Evolutionary conservation across 169 alveolate species (phyloP), one percentile per base, ranked within the genome.

Genomic region (Babesia ovata): DNA sequence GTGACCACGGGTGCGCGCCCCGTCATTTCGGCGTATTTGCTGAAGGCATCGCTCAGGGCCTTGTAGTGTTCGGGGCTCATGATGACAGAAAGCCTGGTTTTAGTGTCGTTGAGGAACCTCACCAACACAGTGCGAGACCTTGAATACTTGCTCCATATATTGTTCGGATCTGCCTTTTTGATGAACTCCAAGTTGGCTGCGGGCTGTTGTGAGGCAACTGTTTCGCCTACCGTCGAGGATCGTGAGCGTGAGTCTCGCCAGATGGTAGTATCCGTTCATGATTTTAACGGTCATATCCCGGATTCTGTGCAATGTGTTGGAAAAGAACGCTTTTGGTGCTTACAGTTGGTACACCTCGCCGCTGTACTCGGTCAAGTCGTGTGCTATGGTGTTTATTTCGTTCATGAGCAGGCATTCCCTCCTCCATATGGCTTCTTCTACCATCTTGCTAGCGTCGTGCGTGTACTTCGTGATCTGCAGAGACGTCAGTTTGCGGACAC

Each of bases 371-470:
- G 71, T 63, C 36, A 62, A 10, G 53, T 73, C 67, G 54, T 33
- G 7, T 12, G 71, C 58, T 36, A 70, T 28, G 2, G 14, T 49
- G 42, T 81, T 70, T 19, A 81, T 19, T 54, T 81, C 88, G 29
- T 81, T 81, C 24, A 71, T 11, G 39, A 81, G 70, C n/a, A 71
- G 45, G 76, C 88, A 81, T n/a, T 81, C 88, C 36, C 88, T 17
- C 28, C 4, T 7, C 73, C 69, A 45, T 7, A 81, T 44, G 22
- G 10, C 16, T 6, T 22, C 13, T 22, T 81, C 84, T 1, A 81
- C 44, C 39, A 7, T 11, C 48, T 48, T 71, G 22, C 26, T 21
- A 22, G 60, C 61, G n/a, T 71, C 69, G 0, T 63, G 22, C 33
- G 53, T 39, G 78, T 81, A 73, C 21, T 13, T 28, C 26, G 19